Percentiles rank a stretch among this genome's conserved stretches.
Conservation (phyloP, 208 protist species). For the Angomonas desouzai region DNA sequence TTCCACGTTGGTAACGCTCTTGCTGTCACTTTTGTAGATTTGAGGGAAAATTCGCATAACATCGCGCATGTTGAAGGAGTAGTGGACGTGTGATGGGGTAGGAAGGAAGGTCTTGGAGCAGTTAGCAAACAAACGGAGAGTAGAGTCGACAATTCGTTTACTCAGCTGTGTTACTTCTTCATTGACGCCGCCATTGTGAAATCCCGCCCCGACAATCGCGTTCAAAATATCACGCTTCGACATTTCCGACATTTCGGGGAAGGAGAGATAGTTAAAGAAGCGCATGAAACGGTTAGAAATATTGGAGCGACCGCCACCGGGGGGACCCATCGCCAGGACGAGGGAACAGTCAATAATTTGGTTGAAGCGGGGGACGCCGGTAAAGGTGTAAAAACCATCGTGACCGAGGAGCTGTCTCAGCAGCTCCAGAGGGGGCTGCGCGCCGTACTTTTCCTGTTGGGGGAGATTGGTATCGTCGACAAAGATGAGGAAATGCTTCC, state of each 20-base stretch:
- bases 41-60: slow-evolving; percentile 97
- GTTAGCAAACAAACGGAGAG: slow-evolving; percentile 92
- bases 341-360: slow-evolving; percentile 94
- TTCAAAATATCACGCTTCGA: slow-evolving; percentile 93
- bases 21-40: slow-evolving; percentile 83
- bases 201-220: slow-evolving; percentile 90
- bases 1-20: slow-evolving; percentile 48
- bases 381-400: slow-evolving; percentile 88
- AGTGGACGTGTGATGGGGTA: slow-evolving; percentile 97
- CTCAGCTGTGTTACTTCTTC: slow-evolving; percentile 57
- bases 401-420: slow-evolving; percentile 90
- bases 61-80: slow-evolving; percentile 99
- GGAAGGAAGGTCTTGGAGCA: slow-evolving; percentile 92
- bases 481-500: slow-evolving; percentile 91
- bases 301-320: slow-evolving; percentile 92
- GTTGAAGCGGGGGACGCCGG: slow-evolving; percentile 81
- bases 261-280: slow-evolving; percentile 97
- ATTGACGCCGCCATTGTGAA: slow-evolving; percentile 63
- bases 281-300: slow-evolving; percentile 97
- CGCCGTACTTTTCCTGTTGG: slow-evolving; percentile 90
- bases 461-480: slow-evolving; percentile 93
- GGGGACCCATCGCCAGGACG: slow-evolving; percentile 96
- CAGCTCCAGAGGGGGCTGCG: slow-evolving; percentile 93
- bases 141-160: slow-evolving; percentile 78
- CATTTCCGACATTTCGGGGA: slow-evolving; percentile 93